Base-by-base conservation (phyloP, 2,329 filamentous ascomycete species). In the Cryphonectria carpinicola region DNA sequence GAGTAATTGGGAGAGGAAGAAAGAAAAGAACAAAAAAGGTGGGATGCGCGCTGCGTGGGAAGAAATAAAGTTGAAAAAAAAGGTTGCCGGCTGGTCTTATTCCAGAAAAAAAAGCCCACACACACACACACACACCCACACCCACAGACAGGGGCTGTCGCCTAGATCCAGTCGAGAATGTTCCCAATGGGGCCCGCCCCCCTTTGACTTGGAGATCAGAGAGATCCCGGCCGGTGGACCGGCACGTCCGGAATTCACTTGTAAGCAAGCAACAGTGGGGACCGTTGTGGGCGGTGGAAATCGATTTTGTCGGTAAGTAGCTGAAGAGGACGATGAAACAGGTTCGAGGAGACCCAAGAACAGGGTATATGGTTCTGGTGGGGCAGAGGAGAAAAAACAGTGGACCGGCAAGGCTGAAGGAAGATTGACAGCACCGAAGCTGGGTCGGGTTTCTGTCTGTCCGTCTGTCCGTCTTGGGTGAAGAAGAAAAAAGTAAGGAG, bases 341-440 rank as follows among this genome's bases (percentile, higher is more conserved):
- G 49, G 66, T 56, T 66, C 66, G 65, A 66, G 62, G 60, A 64
- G 64, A 64, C 64, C 32, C 25, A 61, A 62, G 62, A 67, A 56
- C 54, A 64, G 65, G 70, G 66, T 49, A 17, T 49, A 22, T 6
- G 10, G 43, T 22, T 11, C 43, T 19, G 63, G 63, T 49, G 66
- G 68, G 61, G 25, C 32, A 43, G 28, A 22, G 17, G 46, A 49
- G 22, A n/a, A n/a, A 11, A 17, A 41, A 66, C n/a, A 66, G 71
- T 72, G 71, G 71, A 63, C 28, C 65, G 60, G 58, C 64, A 65
- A 65, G 71, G 70, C 66, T 72, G 66, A 60, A 61, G 63, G 70
- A 49, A 49, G 43, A 49, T 49, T 71, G 71, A 72, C 69, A 69
- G 66, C 69, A 66, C 62, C 4, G 28, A 22, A 17, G n/a, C 61